Evolutionary conservation across 1,284 basidiomycete genomes (phyloP).

Genomic region (Moesziomyces aphidis): DNA sequence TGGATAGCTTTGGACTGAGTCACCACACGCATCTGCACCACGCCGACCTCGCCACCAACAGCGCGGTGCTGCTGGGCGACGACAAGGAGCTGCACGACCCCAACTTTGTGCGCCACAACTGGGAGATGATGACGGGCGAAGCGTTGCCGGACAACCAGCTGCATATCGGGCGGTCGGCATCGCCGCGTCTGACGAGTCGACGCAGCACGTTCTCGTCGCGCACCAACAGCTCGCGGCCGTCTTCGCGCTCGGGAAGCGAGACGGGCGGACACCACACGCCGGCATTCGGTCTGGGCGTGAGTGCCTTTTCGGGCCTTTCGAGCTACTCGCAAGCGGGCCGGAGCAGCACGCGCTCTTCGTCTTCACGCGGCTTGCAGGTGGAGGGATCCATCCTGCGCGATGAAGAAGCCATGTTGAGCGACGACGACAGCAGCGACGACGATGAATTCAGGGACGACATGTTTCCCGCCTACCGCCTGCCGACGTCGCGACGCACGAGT

Average conservation of each 20-base stretch:
- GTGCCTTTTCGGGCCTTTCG: constrained; percentile 32
- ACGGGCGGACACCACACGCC: constrained; percentile 18
- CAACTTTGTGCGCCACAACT: constrained; percentile 41
- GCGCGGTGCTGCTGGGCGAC: constrained; percentile 26
- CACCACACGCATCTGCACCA: constrained; percentile 13
- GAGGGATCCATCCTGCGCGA: constrained; percentile 43
- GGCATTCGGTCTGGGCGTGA: constrained; percentile 21
- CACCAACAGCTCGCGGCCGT: constrained; percentile 27
- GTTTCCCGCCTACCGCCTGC: constrained; percentile 11
- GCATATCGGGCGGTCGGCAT: constrained; percentile 23
- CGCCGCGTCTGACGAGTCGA: constrained; percentile 25
- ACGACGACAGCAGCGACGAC: constrained; percentile 30
- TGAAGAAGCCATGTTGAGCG: constrained; percentile 33
- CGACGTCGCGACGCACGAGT: constrained; percentile 20
- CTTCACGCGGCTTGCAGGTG: constrained; percentile 25
- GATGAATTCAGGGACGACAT: constrained; percentile 8
- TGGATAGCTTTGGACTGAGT: constrained; percentile 12
- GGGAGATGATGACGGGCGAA: constrained; percentile 47
- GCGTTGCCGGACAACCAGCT: constrained; percentile 21
- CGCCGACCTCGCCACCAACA: constrained; percentile 19
- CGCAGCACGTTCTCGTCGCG: constrained; percentile 34
- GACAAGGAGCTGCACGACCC: constrained; percentile 49
- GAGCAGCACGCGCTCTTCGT: constrained; percentile 8
- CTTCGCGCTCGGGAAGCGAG: constrained; percentile 40
- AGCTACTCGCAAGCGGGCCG: constrained; percentile 22